Percentiles rank a stretch among this genome's conserved stretches.
Conservation (phyloP, 2,329 filamentous ascomycete species). For the Emmonsiellopsis sp. region DNA sequence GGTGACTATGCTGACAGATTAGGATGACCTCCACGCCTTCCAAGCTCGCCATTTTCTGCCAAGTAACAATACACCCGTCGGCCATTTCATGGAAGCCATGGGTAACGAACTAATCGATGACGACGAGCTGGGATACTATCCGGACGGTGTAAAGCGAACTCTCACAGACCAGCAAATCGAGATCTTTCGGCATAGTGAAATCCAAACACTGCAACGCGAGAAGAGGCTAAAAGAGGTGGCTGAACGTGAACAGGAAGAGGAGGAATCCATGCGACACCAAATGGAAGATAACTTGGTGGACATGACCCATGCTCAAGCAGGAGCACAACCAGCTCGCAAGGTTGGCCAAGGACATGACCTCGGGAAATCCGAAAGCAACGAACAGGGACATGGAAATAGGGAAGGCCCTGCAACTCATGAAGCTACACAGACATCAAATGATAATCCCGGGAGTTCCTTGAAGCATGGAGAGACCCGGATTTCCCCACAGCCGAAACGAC, state of each 20-base stretch:
- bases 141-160: constrained; percentile 77
- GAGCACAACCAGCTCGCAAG: not conserved
- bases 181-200: constrained; percentile 83
- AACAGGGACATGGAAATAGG: no score
- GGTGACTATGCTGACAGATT: not conserved
- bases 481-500: not conserved
- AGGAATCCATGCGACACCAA: not conserved
- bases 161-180: constrained; percentile 84
- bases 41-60: constrained; percentile 49
- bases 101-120: constrained; percentile 20
- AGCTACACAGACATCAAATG: not conserved
- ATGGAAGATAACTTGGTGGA: not conserved
- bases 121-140: constrained; percentile 71
- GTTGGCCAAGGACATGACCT: no score
- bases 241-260: not conserved
- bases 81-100: not conserved
- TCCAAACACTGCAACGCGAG: constrained; percentile 58
- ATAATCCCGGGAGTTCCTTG: not conserved
- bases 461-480: not conserved
- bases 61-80: constrained; percentile 2
- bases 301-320: not conserved
- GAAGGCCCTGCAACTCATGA: no score
- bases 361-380: no score
- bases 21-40: constrained; percentile 54
- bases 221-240: constrained; percentile 24